A percentile compares a stretch with the other conserved stretches of the same genome.
Conservation (phyloP, 1,139 yeast genomes). For the Blastobotrys persicus region DNA sequence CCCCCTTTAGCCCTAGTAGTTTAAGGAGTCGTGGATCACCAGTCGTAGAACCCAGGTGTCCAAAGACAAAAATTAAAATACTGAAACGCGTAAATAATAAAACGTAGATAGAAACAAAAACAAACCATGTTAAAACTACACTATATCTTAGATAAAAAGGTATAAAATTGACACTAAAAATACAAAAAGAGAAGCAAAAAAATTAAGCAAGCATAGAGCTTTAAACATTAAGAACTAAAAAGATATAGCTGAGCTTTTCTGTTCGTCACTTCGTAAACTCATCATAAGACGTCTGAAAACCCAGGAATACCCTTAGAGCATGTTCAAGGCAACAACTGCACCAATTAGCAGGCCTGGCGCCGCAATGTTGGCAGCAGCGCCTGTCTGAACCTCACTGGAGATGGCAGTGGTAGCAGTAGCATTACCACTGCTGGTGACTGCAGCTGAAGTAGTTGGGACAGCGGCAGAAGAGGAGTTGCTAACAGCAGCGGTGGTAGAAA, state of each 20-base stretch:
- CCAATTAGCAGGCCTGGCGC: constrained; percentile 13
- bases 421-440: constrained; percentile 5
- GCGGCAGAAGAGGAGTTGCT: constrained; percentile 10
- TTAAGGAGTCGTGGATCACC: no score
- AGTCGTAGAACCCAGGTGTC: no score
- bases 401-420: constrained; percentile 4
- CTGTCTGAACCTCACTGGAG: neutral
- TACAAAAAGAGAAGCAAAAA: constrained; percentile 4
- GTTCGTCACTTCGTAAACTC: constrained; percentile 7
- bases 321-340: constrained; percentile 12
- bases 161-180: constrained; percentile 5
- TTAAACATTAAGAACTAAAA: constrained; percentile 7
- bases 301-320: constrained; percentile 9
- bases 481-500: constrained; percentile 9
- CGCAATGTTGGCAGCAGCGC: constrained; percentile 12
- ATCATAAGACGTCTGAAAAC: neutral
- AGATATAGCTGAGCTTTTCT: constrained; percentile 3
- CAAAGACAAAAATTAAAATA: no score
- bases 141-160: neutral
- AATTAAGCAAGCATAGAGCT: neutral
- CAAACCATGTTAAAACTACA: neutral
- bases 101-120: neutral
- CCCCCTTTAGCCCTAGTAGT: no score
- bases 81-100: neutral
- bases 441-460: constrained; percentile 2